Percentiles rank a stretch among this genome's conserved stretches.
Evolutionary conservation across 495 filamentous ascomycete genomes (phyloP).

Genomic region (Saxophila tyrrhenica): DNA sequence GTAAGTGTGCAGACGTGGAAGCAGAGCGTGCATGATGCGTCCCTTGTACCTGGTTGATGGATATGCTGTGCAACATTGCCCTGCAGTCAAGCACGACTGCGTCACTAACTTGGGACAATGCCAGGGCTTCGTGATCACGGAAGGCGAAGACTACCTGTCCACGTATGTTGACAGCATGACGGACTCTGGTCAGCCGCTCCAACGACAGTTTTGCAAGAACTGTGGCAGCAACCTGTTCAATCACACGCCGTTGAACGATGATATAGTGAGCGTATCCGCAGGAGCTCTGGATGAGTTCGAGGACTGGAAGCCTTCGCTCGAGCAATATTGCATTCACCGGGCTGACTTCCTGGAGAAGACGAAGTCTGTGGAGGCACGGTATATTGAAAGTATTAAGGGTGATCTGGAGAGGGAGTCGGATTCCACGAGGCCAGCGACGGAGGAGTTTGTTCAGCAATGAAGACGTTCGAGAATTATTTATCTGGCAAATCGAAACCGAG

Average conservation of each 20-base stretch:
- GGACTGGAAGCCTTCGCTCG: constrained; percentile 5
- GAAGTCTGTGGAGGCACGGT: constrained; percentile 4
- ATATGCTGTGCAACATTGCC: neutral
- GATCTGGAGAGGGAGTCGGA: constrained; percentile 4
- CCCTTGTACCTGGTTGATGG: neutral
- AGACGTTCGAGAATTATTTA: constrained; percentile 17
- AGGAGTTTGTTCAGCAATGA: too few relatives aligned
- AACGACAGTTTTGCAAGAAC: constrained; percentile 7
- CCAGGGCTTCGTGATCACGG: constrained; percentile 7
- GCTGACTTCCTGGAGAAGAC: constrained; percentile 5
- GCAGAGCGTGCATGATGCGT: too few relatives aligned
- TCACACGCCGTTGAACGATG: neutral
- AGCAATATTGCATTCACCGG: constrained; percentile 11
- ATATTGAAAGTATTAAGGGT: constrained; percentile 2
- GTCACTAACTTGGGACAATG: neutral
- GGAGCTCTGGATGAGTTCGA: constrained; percentile 10
- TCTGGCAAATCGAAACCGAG: constrained; percentile 47
- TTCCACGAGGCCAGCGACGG: neutral
- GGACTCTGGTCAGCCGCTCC: constrained; percentile 3
- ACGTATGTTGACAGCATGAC: constrained; percentile 1
- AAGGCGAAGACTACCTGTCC: constrained; percentile 6
- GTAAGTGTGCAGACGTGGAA: neutral
- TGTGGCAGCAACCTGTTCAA: constrained; percentile 9
- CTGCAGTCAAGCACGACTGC: too few relatives aligned
- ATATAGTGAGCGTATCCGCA: constrained; percentile 6